Evolutionary conservation across 2,329 filamentous ascomycete species (phyloP), one percentile per base, ranked within the genome.

Genomic region (Colletotrichum ledebouriae): DNA sequence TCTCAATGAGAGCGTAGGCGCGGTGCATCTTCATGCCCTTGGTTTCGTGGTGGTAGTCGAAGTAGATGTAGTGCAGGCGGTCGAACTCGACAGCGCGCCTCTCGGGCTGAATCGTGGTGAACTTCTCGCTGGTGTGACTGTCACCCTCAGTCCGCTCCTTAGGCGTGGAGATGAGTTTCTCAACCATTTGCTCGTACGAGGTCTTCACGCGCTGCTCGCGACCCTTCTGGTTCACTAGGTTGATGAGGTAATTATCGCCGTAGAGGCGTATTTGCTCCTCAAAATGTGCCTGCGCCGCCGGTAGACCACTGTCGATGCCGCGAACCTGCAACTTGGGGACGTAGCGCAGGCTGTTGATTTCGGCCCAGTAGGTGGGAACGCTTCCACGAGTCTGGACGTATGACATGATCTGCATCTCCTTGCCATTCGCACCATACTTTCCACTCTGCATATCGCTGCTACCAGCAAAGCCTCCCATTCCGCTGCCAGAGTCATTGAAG

Each of bases 31-130:
- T 90, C 75, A 98, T 86, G 42, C 95, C 95, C 81, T 98, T 98
- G 57, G 97, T 99, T 81, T 99, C 96, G 76, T 91, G 94, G 83
- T 99, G 97, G 79, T 97, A 99, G 82, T 99, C 96, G 77, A 99
- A 99, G 83, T 98, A 99, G 74, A 98, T 82, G 79, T 99, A 99
- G 81, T 99, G 95, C 50, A 99, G 83, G 50, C 90, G 90, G 78
- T 98, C 94, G 78, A 92, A 92, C 71, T 90, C 84, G 71, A 92
- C 79, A 56, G 71, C 87, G 66, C 83, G 83, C 55, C 83, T 83
- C 52, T 87, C 82, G 74, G 84, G 84, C 76, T 97, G 92, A 71
- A 97, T 88, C 34, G 90, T 84, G 74, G 90, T 92, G 78, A 97
- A 92, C 78, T 96, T 95, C 76, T 98, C 94, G 44, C 90, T 84